Percentiles rank a stretch among this genome's conserved stretches.
phyloP scores from a whole-genome alignment of 2,329 filamentous ascomycete species.

The Apiospora rasikravindrae region DNA sequence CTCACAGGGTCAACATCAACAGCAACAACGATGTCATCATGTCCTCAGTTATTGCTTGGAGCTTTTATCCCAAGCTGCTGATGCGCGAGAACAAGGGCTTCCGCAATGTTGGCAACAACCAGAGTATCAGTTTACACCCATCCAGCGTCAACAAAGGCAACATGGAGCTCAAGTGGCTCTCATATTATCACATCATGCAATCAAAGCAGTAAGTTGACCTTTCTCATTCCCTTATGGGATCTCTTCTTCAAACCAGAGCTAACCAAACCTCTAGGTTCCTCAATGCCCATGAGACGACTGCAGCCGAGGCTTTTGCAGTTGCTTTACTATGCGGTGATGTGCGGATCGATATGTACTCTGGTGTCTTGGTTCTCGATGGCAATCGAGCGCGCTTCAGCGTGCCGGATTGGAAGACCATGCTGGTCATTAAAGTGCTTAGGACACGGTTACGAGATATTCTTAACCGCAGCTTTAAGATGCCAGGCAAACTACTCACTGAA shows the following conservation, averaged over 20 bases:
- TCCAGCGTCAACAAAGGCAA: constrained; percentile 84
- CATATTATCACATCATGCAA: constrained; percentile 98
- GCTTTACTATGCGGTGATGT: constrained; percentile 87
- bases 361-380: constrained; percentile 84
- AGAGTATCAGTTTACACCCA: constrained; percentile 84
- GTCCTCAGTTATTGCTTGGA: constrained; percentile 85
- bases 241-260: constrained; percentile 30
- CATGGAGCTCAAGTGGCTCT: constrained; percentile 77
- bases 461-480: constrained; percentile 70
- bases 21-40: constrained; percentile 81
- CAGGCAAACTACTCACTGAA: constrained; percentile 64
- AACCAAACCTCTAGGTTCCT: constrained; percentile 61
- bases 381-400: constrained; percentile 85
- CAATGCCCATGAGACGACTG: constrained; percentile 88
- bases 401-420: constrained; percentile 86
- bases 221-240: constrained; percentile 26
- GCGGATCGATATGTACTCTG: constrained; percentile 87
- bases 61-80: constrained; percentile 93
- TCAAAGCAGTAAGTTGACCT: constrained; percentile 67
- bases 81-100: constrained; percentile 82
- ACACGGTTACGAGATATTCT: constrained; percentile 77
- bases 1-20: constrained; percentile 74
- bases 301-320: constrained; percentile 81
- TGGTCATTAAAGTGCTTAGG: constrained; percentile 84
- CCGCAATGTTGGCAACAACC: constrained; percentile 92